Conservation (phyloP, 2,329 filamentous ascomycete genomes). For the Chrysoporthe austroafricana region DNA sequence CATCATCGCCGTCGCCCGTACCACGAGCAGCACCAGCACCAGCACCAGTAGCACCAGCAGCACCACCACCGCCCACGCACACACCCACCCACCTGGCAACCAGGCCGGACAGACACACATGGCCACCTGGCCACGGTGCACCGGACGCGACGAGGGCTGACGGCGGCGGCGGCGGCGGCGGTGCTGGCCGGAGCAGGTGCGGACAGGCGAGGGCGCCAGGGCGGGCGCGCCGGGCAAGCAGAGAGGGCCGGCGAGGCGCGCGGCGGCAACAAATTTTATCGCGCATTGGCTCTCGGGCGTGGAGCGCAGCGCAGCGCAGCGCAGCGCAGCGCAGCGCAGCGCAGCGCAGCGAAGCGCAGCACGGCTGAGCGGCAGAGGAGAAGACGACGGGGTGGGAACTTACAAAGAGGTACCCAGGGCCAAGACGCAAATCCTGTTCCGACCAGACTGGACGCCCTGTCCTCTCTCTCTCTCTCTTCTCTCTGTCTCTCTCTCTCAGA, state of each 20-base stretch:
- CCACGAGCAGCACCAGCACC: background rate
- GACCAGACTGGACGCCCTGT: background rate
- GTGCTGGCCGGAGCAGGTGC: too few relatives aligned
- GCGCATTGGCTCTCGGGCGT: slow-evolving; percentile 6
- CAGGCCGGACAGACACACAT: background rate
- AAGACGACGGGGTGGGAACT: background rate
- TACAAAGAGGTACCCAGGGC: background rate
- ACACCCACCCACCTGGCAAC: too few relatives aligned
- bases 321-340: background rate
- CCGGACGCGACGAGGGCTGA: background rate
- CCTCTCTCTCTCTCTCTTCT: background rate
- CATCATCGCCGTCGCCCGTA: background rate
- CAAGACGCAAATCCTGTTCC: background rate
- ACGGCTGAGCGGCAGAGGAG: background rate
- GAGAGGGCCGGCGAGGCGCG: background rate
- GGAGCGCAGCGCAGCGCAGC: background rate
- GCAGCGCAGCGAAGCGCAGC: background rate
- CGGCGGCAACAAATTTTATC: slow-evolving; percentile 13
- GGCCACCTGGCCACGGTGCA: background rate
- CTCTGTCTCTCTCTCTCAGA: background rate
- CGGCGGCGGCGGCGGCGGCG: background rate
- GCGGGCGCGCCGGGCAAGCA: background rate
- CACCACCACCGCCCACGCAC: background rate
- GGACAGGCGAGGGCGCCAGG: background rate
- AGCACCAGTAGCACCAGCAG: background rate